Percentiles rank a stretch among this genome's conserved stretches.
phyloP scores from a whole-genome alignment of 2,329 filamentous ascomycete genomes.

The Fusarium decemcellulare region DNA sequence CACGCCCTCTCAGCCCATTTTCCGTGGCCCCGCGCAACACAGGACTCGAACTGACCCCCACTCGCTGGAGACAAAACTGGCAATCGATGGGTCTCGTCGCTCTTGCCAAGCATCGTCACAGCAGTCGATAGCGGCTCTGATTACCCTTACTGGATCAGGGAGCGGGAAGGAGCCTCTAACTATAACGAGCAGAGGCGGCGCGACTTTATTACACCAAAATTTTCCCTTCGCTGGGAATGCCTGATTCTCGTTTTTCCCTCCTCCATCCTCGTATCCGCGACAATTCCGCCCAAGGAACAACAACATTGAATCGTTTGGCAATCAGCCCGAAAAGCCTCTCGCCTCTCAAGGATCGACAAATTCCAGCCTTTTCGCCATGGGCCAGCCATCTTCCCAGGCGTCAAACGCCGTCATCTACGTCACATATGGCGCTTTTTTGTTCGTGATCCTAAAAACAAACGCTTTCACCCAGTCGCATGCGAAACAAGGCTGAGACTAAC shows the following conservation, averaged over 20 bases:
- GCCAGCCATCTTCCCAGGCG: constrained; percentile 79
- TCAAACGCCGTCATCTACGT: constrained; percentile 89
- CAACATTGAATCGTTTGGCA: not conserved
- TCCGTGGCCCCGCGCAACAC: not conserved
- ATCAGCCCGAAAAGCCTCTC: not conserved
- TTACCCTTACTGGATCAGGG: constrained; percentile 8
- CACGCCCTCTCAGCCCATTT: not conserved
- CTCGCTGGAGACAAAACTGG: constrained; percentile 12
- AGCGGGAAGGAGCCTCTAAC: constrained; percentile 23
- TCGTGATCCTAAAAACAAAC: constrained; percentile 49
- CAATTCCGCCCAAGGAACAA: not conserved
- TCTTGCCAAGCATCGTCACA: constrained; percentile 18
- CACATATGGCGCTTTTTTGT: constrained; percentile 85
- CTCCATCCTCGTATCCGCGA: not conserved
- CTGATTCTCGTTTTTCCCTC: constrained; percentile 11
- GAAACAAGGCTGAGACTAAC: constrained; percentile 31
- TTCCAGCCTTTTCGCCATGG: constrained; percentile 65
- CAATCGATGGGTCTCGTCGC: not conserved
- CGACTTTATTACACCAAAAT: constrained; percentile 20
- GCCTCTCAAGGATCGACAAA: not conserved
- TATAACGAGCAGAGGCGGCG: constrained; percentile 20
- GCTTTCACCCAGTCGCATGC: not conserved
- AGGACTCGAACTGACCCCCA: constrained; percentile 25
- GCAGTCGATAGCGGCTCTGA: constrained; percentile 5
- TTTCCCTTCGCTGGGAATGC: not conserved